Evolutionary conservation across 495 filamentous ascomycete species (phyloP), one percentile per base, ranked within the genome.

Genomic region (Neurospora intermedia): DNA sequence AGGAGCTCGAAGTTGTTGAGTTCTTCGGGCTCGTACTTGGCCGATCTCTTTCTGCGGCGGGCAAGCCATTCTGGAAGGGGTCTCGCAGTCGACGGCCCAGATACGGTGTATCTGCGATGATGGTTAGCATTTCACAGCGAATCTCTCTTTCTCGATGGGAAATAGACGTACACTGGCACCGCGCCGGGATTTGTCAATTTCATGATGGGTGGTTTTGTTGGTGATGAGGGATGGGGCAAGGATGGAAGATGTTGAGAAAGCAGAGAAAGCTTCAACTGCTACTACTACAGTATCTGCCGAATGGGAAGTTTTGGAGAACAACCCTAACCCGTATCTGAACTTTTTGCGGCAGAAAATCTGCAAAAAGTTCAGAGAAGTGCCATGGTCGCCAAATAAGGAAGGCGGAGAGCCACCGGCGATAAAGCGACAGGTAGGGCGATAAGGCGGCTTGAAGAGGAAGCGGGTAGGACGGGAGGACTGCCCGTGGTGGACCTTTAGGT

Each of bases 31-130:
- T 98, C 96, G 73, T 94, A 90, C 81, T 98, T 98, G 75, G 97
- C 85, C 76, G 93, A 97, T 80, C 94, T 89, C 85, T 97, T 98
- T 76, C 95, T 87, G 70, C 94, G 93, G 73, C 94, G 88, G 15
- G 93, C 91, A 71, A 98, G 91, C 87, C 96, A 99, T 84, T 99
- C 96, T 70, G 96, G 96, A 5, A 99, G 88, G 38, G 94, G 92
- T 16, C 96, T 87, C 7, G 95, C 92, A 13, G 95, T 96, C 42
- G 94, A 93, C 10, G 93, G 93, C 71, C 96, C 96, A 27, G 95
- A 92, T 79, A 99, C 91, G 66, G 96, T 99, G 79, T 99, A 80
- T 59, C 79, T 80, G 73, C 2, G 40, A 7, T 3, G 0, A 69
- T 76, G 13, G 9, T 48, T 71, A 31, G 71, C 43, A 46, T 71